These are phyloP conservation scores for Colletotrichum incanum DNA, from an alignment of 2,329 filamentous ascomycete species.

Conservation along the genomic window DNA sequence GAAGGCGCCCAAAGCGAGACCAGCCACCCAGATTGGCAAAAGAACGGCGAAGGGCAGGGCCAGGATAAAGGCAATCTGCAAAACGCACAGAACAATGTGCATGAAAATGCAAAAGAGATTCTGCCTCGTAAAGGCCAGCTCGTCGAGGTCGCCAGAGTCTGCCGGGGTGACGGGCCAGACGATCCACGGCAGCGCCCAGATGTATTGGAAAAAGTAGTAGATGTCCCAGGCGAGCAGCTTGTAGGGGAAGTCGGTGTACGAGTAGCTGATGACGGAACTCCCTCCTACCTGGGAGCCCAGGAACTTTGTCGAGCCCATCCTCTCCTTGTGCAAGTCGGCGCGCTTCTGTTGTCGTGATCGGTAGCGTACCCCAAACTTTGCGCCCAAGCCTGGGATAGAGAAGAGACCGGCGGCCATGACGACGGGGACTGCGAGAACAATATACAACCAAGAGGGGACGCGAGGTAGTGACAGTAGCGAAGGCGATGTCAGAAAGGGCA, in stretches of 20 bases:
- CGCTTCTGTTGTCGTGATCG: constrained; percentile 31
- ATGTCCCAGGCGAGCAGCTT: constrained; percentile 67
- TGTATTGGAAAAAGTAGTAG: constrained; percentile 69
- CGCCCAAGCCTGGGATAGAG: constrained; percentile 27
- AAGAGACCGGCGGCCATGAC: constrained; percentile 34
- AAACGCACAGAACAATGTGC: constrained; percentile 71
- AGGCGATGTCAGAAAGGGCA: constrained; percentile 28
- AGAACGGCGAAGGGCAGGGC: constrained; percentile 67
- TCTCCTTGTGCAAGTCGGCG: constrained; percentile 28
- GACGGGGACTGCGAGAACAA: constrained; percentile 14
- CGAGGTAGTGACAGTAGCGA: constrained; percentile 1
- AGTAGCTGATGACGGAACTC: constrained; percentile 71
- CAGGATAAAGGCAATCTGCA: constrained; percentile 75
- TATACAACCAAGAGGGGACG: constrained; percentile 13
- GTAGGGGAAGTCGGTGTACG: constrained; percentile 72
- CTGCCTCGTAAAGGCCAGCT: constrained; percentile 71
- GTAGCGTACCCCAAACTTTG: constrained; percentile 21
- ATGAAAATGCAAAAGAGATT: constrained; percentile 73
- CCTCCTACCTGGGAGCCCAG: constrained; percentile 73
- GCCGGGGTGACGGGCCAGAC: constrained; percentile 71
- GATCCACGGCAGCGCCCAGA: constrained; percentile 73
- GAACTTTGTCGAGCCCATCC: constrained; percentile 61
- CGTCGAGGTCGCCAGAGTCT: constrained; percentile 71
- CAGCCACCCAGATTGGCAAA: constrained; percentile 65
- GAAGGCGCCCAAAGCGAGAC: constrained; percentile 58